Percentiles rank a stretch among this genome's conserved stretches.
These are phyloP conservation scores for Tilletia setariae DNA, from an alignment of 1,284 basidiomycete species.

Conservation along the genomic window DNA sequence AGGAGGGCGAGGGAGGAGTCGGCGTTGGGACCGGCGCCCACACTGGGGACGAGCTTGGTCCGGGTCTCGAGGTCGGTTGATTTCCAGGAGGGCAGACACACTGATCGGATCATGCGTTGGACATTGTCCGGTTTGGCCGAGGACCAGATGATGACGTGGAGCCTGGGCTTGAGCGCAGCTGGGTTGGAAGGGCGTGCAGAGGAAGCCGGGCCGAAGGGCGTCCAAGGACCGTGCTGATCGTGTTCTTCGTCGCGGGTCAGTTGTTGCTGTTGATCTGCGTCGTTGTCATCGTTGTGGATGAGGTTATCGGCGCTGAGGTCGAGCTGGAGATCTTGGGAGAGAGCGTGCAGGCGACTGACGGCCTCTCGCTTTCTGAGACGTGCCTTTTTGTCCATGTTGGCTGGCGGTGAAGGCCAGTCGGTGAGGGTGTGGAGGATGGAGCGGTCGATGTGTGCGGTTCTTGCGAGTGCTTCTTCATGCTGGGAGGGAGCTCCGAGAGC, in stretches of 20 bases:
- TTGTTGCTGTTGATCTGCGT: background rate
- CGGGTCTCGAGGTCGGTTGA: background rate
- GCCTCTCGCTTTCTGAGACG: background rate
- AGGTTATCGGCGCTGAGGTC: background rate
- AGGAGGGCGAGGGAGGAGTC: constrained; percentile 2
- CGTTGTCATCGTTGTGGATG: background rate
- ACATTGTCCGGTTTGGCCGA: constrained; percentile 78
- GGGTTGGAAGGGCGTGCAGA: background rate
- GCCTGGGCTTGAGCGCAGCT: constrained; percentile 58
- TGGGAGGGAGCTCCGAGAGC: constrained; percentile 32
- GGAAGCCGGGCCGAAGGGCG: background rate
- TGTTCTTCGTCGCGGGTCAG: background rate
- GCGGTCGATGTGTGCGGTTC: background rate
- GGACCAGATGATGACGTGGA: constrained; percentile 82
- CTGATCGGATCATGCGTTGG: constrained; percentile 56
- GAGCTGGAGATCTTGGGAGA: background rate
- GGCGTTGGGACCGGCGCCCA: constrained; percentile 19
- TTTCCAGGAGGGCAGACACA: constrained; percentile 23
- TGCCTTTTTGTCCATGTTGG: background rate
- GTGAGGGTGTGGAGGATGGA: background rate
- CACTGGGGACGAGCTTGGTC: constrained; percentile 60
- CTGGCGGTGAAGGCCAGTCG: background rate
- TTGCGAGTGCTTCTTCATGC: constrained; percentile 6
- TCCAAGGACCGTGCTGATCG: background rate
- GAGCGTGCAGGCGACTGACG: no score